Evolutionary conservation across 108 stramenopile genomes (phyloP), one percentile per base, ranked within the genome.

Genomic region (Thalassiosira profunda): DNA sequence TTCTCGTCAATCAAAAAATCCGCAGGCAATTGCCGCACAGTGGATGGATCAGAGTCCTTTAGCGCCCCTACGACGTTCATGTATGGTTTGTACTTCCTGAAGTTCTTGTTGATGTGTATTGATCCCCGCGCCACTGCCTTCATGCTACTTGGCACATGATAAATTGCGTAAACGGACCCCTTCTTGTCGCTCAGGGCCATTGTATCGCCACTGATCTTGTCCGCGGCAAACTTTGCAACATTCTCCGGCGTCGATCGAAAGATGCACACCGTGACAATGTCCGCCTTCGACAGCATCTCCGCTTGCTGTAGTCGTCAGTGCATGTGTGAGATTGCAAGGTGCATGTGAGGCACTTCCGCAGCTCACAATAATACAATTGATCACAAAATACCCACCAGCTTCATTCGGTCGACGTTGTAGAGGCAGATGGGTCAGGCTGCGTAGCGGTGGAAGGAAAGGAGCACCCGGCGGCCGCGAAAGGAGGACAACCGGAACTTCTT

Each of bases 21-120:
- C 9, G 58, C 58, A 17, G 58, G 58, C 12, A 59, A n/a, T 59
- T 59, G 58, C n/a, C n/a, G n/a, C n/a, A n/a, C n/a, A n/a, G n/a
- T n/a, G n/a, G n/a, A n/a, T n/a, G n/a, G n/a, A n/a, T 49, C 3
- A 9, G 1, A 29, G 20, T 49, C 47, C 30, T 49, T 49, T 1
- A 3, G 12, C 2, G 1, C n/a, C n/a, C n/a, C n/a, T n/a, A n/a
- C 44, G 44, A 6, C 18, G 7, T 7, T 45, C 5, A 45, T 3
- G 23, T 45, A 45, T 5, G 3, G 5, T 45, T 51, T 2, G 25
- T 51, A 51, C 2, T 28, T 51, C 0, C 25, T 17, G 28, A 5
- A 1, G 49, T 26, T 33, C 18, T 17, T 21, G 21, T 20, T 20
- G 43, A 48, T 40, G 38, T 11, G 38, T 40, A 11, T 40, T 14